Percentiles rank a stretch among this genome's conserved stretches.
These are phyloP conservation scores for Xanthoconium stramineum DNA, from an alignment of 768 basidiomycete genomes.

Conservation along the genomic window DNA sequence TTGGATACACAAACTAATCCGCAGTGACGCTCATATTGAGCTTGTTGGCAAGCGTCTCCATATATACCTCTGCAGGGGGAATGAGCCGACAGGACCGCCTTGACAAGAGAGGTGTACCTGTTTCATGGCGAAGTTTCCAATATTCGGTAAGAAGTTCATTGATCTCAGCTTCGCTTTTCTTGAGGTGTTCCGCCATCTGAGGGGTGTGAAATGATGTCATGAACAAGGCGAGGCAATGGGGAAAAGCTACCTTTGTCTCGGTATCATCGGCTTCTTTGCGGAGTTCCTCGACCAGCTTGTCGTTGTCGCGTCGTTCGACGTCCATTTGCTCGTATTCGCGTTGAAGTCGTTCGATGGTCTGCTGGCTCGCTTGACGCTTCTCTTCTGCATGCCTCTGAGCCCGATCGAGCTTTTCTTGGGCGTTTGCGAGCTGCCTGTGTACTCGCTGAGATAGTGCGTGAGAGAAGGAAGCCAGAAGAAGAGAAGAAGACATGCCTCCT, in stretches of 20 bases:
- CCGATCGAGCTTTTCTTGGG: slow-evolving; percentile 77
- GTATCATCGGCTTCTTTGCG: slow-evolving; percentile 66
- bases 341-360: slow-evolving; percentile 72
- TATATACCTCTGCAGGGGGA: slow-evolving; percentile 62
- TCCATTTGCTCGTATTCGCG: slow-evolving; percentile 79
- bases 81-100: not conserved
- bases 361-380: slow-evolving; percentile 67
- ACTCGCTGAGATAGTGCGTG: slow-evolving; percentile 53
- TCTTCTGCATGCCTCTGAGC: slow-evolving; percentile 80
- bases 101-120: slow-evolving; percentile 44
- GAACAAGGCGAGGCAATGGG: not conserved
- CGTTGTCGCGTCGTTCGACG: slow-evolving; percentile 71
- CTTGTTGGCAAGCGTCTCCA: slow-evolving; percentile 83
- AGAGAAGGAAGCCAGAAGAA: not conserved
- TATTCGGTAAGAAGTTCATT: slow-evolving; percentile 80
- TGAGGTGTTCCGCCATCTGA: slow-evolving; percentile 76
- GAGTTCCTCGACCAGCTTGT: slow-evolving; percentile 74
- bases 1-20: slow-evolving; percentile 10
- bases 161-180: slow-evolving; percentile 72
- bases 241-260: slow-evolving; percentile 53
- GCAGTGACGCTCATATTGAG: slow-evolving; percentile 54
- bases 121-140: slow-evolving; percentile 73
- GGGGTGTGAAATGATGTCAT: not conserved
- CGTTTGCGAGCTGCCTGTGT: slow-evolving; percentile 76
- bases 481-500: slow-evolving; percentile 49